Conservation (phyloP, 768 basidiomycete genomes). For the Hirschioporus abietinus region DNA sequence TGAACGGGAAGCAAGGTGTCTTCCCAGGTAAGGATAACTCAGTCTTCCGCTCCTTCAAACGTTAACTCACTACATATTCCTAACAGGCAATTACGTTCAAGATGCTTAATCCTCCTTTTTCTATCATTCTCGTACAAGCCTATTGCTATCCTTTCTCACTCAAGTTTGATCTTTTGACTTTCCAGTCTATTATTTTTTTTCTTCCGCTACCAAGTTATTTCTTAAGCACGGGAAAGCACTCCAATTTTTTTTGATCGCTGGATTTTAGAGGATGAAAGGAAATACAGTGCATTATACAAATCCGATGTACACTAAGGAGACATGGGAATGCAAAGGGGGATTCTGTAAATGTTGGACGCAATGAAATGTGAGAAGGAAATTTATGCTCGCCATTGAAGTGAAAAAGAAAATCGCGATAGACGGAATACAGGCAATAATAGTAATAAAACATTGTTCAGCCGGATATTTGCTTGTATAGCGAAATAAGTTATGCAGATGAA, state of each 20-base stretch:
- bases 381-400: background rate
- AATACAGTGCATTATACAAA: background rate
- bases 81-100: slow-evolving; percentile 64
- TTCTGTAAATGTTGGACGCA: background rate
- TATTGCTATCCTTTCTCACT: background rate
- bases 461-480: background rate
- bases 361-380: background rate
- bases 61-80: background rate
- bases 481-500: background rate
- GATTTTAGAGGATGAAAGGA: background rate
- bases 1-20: slow-evolving; percentile 80
- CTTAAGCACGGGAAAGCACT: background rate
- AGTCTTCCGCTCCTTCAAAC: background rate
- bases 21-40: slow-evolving; percentile 65
- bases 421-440: background rate
- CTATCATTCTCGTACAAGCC: background rate
- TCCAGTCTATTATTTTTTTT: background rate
- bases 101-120: slow-evolving; percentile 29
- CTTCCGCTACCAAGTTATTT: background rate
- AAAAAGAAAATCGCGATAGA: background rate
- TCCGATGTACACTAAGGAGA: background rate
- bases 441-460: background rate
- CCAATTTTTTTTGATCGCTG: background rate
- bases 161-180: background rate
- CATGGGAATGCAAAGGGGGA: background rate